These are phyloP conservation scores for Kockovaella imperatae DNA, from an alignment of 768 basidiomycete species.

Conservation along the genomic window DNA sequence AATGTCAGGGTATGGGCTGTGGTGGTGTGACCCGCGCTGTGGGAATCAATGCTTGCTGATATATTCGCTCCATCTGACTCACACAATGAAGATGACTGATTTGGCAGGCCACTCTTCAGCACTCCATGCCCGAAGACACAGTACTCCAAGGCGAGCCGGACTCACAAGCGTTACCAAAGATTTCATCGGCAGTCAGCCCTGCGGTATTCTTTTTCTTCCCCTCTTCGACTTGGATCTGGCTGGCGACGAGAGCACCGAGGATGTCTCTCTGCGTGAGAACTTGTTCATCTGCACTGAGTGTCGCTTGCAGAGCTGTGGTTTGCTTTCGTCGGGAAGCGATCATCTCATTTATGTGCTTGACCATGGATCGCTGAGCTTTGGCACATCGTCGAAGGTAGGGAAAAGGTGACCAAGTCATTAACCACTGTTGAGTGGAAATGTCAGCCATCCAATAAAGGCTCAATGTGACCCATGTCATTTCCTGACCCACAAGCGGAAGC, in stretches of 20 bases:
- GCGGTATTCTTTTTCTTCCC: constrained; percentile 8
- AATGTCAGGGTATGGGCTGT: constrained; percentile 34
- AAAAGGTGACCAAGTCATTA: constrained; percentile 7
- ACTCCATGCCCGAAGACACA: background rate
- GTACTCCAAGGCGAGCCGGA: background rate
- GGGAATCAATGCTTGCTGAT: background rate
- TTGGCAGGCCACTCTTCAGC: background rate
- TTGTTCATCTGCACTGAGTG: constrained; percentile 3
- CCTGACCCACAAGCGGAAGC: constrained; percentile 2
- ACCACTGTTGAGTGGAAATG: constrained; percentile 1
- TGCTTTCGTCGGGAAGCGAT: constrained; percentile 6
- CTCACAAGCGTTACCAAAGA: constrained; percentile 31
- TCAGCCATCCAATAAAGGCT: background rate
- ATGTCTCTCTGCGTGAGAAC: constrained; percentile 14
- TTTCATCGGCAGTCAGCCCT: constrained; percentile 27
- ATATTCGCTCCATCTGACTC: background rate
- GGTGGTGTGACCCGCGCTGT: constrained; percentile 39
- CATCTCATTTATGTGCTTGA: constrained; percentile 12
- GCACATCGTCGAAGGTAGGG: constrained; percentile 9
- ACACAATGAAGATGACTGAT: constrained; percentile 23
- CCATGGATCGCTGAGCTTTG: constrained; percentile 11
- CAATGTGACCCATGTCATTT: background rate
- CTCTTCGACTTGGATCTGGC: constrained; percentile 21
- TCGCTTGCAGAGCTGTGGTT: background rate
- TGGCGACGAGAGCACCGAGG: constrained; percentile 18